A percentile compares a stretch with the other conserved stretches of the same genome.
These are phyloP conservation scores for Saturnispora saitoi DNA, from an alignment of 805 yeast genomes.

Conservation along the genomic window DNA sequence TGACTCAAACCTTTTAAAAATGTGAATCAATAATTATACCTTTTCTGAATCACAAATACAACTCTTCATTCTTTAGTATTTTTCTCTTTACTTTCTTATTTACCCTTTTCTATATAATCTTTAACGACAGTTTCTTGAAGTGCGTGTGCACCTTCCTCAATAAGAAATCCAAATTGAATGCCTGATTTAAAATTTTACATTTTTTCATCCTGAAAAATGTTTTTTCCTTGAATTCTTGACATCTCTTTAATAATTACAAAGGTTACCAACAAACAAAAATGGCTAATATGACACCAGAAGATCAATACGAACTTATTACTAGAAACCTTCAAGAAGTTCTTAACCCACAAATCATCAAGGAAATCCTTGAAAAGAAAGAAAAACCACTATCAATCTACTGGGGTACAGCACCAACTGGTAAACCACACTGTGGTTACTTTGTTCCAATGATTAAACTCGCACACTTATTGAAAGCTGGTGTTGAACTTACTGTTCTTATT, in stretches of 20 bases:
- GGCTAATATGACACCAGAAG: conserved; percentile 41
- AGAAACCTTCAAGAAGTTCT: conserved; percentile 86
- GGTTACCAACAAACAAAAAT: conserved; percentile 7
- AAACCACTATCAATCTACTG: conserved; percentile 85
- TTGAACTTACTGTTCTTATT: conserved; percentile 81
- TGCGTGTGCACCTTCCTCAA: no score
- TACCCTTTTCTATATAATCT: not conserved
- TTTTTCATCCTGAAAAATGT: not conserved
- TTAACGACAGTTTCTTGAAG: no score
- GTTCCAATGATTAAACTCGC: conserved; percentile 97
- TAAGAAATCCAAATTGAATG: not conserved
- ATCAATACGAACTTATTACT: conserved; percentile 68
- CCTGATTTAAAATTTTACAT: not conserved
- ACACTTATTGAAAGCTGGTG: conserved; percentile 90
- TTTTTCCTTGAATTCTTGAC: not conserved
- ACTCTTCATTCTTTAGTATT: no score
- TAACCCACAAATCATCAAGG: conserved; percentile 78
- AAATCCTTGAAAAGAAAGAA: conserved; percentile 70
- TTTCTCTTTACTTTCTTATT: no score
- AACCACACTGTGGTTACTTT: conserved; percentile 97
- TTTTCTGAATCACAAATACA: no score
- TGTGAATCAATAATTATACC: not conserved
- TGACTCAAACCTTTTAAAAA: not conserved
- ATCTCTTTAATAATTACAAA: not conserved
- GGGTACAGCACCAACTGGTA: conserved; percentile 99